Evolutionary conservation across 257 asterid species (phyloP).

Genomic region (Jasminum sambac): DNA sequence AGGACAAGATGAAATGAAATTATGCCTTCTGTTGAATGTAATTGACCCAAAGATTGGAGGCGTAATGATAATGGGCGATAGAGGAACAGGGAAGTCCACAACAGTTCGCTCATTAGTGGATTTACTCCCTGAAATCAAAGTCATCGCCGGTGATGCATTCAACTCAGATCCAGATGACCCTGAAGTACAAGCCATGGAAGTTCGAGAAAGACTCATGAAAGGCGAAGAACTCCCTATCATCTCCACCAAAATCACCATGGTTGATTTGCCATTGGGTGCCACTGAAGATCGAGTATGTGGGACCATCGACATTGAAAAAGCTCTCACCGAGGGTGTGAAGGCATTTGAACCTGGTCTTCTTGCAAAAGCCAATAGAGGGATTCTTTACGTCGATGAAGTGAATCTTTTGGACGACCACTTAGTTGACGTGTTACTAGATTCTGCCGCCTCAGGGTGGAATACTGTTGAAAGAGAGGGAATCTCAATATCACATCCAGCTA

Average conservation of each 20-base stretch:
- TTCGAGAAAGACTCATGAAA: conserved; percentile 51
- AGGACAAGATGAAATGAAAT: conserved; percentile 97
- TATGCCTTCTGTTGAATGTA: conserved; percentile 78
- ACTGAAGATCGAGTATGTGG: conserved; percentile 95
- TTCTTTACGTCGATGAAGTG: conserved; percentile 88
- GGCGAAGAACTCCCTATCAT: conserved; percentile 56
- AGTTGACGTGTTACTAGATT: conserved; percentile 84
- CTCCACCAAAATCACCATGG: conserved; percentile 79
- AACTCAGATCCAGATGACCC: conserved; percentile 95
- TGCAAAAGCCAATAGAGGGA: conserved; percentile 90
- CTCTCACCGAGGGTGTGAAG: conserved; percentile 90
- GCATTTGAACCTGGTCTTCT: conserved; percentile 95
- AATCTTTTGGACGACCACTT: conserved; percentile 92
- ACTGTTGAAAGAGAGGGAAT: conserved; percentile 94
- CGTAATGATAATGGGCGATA: conserved; percentile 97
- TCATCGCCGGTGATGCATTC: conserved; percentile 78
- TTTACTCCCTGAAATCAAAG: conserved; percentile 81
- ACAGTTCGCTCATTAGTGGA: conserved; percentile 82
- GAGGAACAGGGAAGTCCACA: conserved; percentile 97
- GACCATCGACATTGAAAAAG: conserved; percentile 90
- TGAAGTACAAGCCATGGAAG: conserved; percentile 81
- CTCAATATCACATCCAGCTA: conserved; percentile 91
- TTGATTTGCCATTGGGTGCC: conserved; percentile 90
- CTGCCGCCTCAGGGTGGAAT: conserved; percentile 96
- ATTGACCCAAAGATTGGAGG: conserved; percentile 98